A percentile compares a stretch with the other conserved stretches of the same genome.
These are phyloP conservation scores for Penicillium alfredii DNA, from an alignment of 495 filamentous ascomycete genomes.

Conservation along the genomic window DNA sequence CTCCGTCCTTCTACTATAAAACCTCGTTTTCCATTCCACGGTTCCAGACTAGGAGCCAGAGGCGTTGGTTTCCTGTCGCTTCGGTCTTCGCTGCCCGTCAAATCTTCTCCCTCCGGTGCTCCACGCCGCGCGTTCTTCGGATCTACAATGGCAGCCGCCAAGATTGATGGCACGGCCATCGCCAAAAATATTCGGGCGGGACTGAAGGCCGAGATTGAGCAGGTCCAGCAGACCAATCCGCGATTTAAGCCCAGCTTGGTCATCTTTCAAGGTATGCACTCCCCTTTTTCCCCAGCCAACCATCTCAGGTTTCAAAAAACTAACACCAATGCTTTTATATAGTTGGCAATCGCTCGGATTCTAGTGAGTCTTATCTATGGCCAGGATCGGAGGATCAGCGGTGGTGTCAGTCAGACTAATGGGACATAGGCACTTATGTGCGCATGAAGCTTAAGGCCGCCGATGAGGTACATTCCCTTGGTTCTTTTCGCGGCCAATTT, in stretches of 20 bases:
- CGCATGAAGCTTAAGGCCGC: conserved; percentile 99
- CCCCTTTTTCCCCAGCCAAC: background rate
- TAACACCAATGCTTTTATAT: conserved; percentile 11
- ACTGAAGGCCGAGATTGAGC: conserved; percentile 70
- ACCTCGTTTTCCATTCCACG: no score
- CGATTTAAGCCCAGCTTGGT: conserved; percentile 82
- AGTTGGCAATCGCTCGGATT: conserved; percentile 88
- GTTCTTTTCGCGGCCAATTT: background rate
- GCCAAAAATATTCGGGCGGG: conserved; percentile 80
- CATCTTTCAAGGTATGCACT: conserved; percentile 78
- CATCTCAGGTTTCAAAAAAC: conserved; percentile 2
- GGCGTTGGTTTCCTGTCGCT: conserved; percentile 7
- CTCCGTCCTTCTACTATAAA: conserved; percentile 18
- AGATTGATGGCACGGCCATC: conserved; percentile 93
- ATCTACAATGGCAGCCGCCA: conserved; percentile 71
- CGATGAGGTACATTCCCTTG: conserved; percentile 59
- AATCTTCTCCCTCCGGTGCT: conserved; percentile 10
- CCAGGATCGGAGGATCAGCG: background rate
- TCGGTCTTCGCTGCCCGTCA: conserved; percentile 11
- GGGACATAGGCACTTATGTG: conserved; percentile 80
- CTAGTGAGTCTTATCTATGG: conserved; percentile 56
- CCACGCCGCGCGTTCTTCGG: conserved; percentile 41
- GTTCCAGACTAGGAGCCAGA: conserved; percentile 17
- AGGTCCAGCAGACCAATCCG: conserved; percentile 73
- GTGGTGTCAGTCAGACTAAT: conserved; percentile 19